Evolutionary conservation across 1,139 yeast species (phyloP).

Genomic region (Debaryomycetaceae sp.): DNA sequence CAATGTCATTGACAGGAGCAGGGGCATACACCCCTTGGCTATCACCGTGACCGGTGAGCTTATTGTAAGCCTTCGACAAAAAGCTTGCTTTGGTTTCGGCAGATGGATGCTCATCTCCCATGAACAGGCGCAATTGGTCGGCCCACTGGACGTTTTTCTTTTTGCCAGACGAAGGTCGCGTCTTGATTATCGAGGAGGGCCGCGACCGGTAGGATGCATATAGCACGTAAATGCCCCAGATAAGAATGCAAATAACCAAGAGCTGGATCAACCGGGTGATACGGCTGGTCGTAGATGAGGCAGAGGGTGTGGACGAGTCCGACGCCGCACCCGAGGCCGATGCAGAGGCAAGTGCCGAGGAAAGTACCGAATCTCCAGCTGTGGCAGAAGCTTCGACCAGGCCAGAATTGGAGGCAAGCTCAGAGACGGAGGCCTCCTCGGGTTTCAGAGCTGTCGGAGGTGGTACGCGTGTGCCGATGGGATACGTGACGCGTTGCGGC

Average conservation of each 20-base stretch:
- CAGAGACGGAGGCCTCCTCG: constrained; percentile 4
- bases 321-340: not conserved
- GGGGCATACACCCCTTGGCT: constrained; percentile 25
- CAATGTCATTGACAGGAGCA: constrained; percentile 31
- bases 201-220: constrained; percentile 34
- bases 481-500: constrained; percentile 23
- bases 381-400: not conserved
- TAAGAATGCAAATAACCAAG: constrained; percentile 33
- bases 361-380: not conserved
- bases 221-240: constrained; percentile 42
- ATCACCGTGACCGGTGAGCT: constrained; percentile 26
- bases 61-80: constrained; percentile 36
- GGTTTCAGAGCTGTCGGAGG: constrained; percentile 11
- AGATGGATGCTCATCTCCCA: constrained; percentile 20
- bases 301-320: constrained; percentile 1
- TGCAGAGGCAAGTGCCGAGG: not conserved
- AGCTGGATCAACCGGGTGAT: constrained; percentile 41
- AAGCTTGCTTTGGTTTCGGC: constrained; percentile 16
- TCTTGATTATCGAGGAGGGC: constrained; percentile 42
- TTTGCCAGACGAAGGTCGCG: constrained; percentile 26
- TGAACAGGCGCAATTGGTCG: constrained; percentile 41
- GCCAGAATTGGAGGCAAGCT: constrained; percentile 8
- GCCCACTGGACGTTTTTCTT: constrained; percentile 61
- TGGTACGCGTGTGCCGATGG: too few species aligned
- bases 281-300: constrained; percentile 17